Evolutionary conservation across 2,329 filamentous ascomycete genomes (phyloP).

Genomic region (Penicillium sp.): DNA sequence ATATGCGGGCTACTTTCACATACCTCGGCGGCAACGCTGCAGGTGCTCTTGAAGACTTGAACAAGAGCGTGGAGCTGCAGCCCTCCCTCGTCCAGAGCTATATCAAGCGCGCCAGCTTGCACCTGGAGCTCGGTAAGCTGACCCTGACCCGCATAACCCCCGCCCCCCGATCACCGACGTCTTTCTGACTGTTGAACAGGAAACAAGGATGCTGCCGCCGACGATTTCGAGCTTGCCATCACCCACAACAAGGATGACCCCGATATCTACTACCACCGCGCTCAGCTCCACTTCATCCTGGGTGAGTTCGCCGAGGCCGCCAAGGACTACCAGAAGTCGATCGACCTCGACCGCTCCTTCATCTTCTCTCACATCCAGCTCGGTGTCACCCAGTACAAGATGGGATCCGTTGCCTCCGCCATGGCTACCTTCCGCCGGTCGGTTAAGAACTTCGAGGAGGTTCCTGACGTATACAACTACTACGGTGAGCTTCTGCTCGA

Average conservation of each 20-base stretch:
- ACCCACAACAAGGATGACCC: constrained; percentile 83
- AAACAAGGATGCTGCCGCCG: constrained; percentile 78
- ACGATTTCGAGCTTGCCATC: constrained; percentile 83
- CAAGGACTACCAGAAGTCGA: constrained; percentile 99
- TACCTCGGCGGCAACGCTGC: constrained; percentile 88
- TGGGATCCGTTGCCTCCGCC: constrained; percentile 94
- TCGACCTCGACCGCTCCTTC: constrained; percentile 91
- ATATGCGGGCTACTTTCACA: constrained; percentile 93
- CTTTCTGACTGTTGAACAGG: constrained; percentile 51
- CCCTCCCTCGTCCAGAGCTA: constrained; percentile 90
- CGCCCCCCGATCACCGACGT: not conserved
- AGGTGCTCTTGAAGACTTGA: constrained; percentile 77
- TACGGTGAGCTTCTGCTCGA: constrained; percentile 95
- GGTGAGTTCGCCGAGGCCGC: constrained; percentile 89
- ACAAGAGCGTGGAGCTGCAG: constrained; percentile 89
- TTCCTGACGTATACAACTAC: constrained; percentile 99
- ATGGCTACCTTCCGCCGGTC: constrained; percentile 98
- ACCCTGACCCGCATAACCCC: not conserved
- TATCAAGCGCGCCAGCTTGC: constrained; percentile 98
- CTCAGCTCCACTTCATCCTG: constrained; percentile 97
- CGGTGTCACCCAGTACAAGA: constrained; percentile 99
- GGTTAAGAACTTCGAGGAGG: constrained; percentile 97
- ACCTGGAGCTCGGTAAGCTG: constrained; percentile 77
- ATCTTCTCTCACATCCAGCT: constrained; percentile 99
- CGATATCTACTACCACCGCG: constrained; percentile 98